Evolutionary conservation across 441 rosid species (phyloP), one percentile per base, ranked within the genome.

Genomic region (Breynia disticha): DNA sequence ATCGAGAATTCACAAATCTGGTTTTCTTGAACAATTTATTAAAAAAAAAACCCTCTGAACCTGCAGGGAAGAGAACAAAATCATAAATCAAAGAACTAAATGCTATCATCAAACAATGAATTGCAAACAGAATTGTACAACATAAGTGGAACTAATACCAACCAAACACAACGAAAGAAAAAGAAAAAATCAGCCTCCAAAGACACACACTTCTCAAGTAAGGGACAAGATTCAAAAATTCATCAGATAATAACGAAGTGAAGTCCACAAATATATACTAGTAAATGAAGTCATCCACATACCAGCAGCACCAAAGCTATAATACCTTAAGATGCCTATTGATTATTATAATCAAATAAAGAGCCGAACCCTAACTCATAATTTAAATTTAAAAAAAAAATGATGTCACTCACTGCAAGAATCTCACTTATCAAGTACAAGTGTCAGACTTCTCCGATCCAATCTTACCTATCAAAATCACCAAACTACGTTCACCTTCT

Each of bases 401-500:
- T 19, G 52, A 47, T 42, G 61, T 56, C 56, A 60, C 54, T 51
- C 18, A 42, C 52, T 48, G 39, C 19, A 44, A 48, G 42, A 52
- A 42, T 22, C 16, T 8, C 7, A 41, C 13, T 15, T 46, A 24
- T 17, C 37, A 57, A 62, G 20, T 14, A 20, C 45, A 59, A 2
- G 7, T 41, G n/a, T 54, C 64, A 19, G 15, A 24, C 47, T 16
- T 53, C 54, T 32, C 32, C 32, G 50, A 56, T 66, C 55, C 47
- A 45, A 50, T 61, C 64, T 43, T 17, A 28, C 24, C 16, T 39
- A 19, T 48, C 4, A 12, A 50, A 48, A 39, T 14, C 19, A 57
- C 67, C 45, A 71, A 54, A 63, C 21, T 61, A 64, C 48, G 77
- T 63, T 59, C 54, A 32, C 55, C 61, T 52, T 62, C 54, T 64